Conservation (phyloP, 108 stramenopile species). For the Skeletonema marinoi region DNA sequence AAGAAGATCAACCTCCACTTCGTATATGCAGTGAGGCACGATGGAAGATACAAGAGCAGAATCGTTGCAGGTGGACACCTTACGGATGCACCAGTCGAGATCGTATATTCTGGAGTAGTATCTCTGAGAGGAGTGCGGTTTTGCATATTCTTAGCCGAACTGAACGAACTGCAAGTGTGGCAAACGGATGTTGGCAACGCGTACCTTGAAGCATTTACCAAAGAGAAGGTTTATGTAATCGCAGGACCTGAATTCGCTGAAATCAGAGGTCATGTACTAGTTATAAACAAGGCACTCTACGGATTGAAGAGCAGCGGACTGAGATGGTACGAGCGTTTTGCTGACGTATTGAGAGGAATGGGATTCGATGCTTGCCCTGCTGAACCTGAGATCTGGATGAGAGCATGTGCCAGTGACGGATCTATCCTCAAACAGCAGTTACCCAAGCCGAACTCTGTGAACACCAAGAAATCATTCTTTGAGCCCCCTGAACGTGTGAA, state of each 20-base stretch:
- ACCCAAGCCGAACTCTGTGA: no score
- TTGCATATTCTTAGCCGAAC: slow-evolving; percentile 29
- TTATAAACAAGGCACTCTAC: slow-evolving; percentile 30
- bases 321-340: slow-evolving; percentile 7
- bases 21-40: slow-evolving; percentile 44
- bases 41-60: slow-evolving; percentile 13
- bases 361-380: slow-evolving; percentile 40
- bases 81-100: slow-evolving; percentile 19
- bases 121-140: neutral
- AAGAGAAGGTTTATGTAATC: slow-evolving; percentile 17
- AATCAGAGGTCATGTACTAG: slow-evolving; percentile 4
- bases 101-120: slow-evolving; percentile 46
- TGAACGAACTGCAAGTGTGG: slow-evolving; percentile 39
- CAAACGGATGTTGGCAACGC: slow-evolving; percentile 29
- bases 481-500: neutral
- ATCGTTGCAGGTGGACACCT: slow-evolving; percentile 32
- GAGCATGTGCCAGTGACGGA: neutral
- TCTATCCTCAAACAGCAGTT: no score
- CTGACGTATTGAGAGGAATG: slow-evolving; percentile 6
- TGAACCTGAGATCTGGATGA: slow-evolving; percentile 53
- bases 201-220: slow-evolving; percentile 7
- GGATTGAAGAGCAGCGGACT: slow-evolving; percentile 8
- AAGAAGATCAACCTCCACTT: slow-evolving; percentile 34
- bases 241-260: neutral
- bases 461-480: no score